Evolutionary conservation across 805 yeast species (phyloP).

Genomic region (Wickerhamomyces kurtzmanii): DNA sequence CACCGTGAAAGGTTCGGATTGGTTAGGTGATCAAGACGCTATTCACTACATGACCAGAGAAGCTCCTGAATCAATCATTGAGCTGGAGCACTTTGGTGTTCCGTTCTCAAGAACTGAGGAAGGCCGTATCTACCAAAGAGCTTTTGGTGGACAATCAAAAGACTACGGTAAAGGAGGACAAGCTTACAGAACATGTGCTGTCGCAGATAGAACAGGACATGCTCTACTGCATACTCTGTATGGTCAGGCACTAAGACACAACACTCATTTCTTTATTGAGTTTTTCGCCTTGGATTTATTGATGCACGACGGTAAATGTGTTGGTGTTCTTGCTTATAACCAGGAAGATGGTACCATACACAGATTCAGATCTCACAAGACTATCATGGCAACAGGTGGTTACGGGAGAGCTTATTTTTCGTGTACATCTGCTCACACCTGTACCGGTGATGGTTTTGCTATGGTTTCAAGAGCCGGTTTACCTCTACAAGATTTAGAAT

Average conservation of each 20-base stretch:
- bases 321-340: slow-evolving; percentile 95
- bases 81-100: slow-evolving; percentile 96
- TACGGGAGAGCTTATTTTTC: slow-evolving; percentile 98
- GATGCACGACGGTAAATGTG: slow-evolving; percentile 93
- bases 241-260: slow-evolving; percentile 94
- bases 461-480: slow-evolving; percentile 98
- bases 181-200: slow-evolving; percentile 99
- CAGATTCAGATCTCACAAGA: slow-evolving; percentile 94
- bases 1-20: slow-evolving; percentile 97
- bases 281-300: slow-evolving; percentile 90
- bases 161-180: slow-evolving; percentile 98
- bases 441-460: slow-evolving; percentile 99
- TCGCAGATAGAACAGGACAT: slow-evolving; percentile 98
- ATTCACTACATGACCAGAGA: slow-evolving; percentile 98
- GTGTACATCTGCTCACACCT: slow-evolving; percentile 98
- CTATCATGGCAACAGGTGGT: slow-evolving; percentile 97
- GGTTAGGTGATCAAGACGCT: slow-evolving; percentile 99
- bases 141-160: slow-evolving; percentile 95
- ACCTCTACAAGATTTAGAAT: slow-evolving; percentile 95
- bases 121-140: slow-evolving; percentile 97
- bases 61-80: slow-evolving; percentile 93
- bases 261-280: slow-evolving; percentile 97
- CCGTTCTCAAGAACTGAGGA: slow-evolving; percentile 96
- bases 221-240: slow-evolving; percentile 91
- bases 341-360: slow-evolving; percentile 98